A percentile compares a stretch with the other conserved stretches of the same genome.
phyloP scores from a whole-genome alignment of 1,284 basidiomycete genomes.

The Fomes fomentarius region DNA sequence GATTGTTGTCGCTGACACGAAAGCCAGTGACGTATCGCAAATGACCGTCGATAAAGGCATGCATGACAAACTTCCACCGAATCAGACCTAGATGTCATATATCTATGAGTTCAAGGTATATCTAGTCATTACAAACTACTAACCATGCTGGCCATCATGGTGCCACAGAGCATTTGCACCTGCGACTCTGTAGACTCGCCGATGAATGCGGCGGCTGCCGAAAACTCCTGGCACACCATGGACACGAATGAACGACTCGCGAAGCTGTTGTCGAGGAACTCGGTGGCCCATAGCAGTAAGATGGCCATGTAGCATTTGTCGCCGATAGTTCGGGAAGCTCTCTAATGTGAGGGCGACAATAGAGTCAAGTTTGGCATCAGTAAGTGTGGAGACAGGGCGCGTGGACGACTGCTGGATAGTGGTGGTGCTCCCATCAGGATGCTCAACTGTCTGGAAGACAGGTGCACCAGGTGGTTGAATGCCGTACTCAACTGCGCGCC shows the following conservation, averaged over 20 bases:
- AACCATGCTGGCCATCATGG: conserved; percentile 40
- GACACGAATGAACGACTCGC: conserved; percentile 20
- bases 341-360: conserved; percentile 19
- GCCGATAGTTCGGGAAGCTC: conserved; percentile 29
- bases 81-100: conserved; percentile 21
- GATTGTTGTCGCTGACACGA: conserved; percentile 26
- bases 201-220: conserved; percentile 21
- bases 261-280: conserved; percentile 12
- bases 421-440: neutral
- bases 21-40: conserved; percentile 36
- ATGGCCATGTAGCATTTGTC: conserved; percentile 28
- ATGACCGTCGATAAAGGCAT: conserved; percentile 42
- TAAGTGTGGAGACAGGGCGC: conserved; percentile 4
- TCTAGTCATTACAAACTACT: conserved; percentile 7
- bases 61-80: conserved; percentile 40
- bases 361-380: conserved; percentile 26
- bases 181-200: conserved; percentile 28
- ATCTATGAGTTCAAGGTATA: neutral
- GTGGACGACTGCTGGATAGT: neutral
- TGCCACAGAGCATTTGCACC: conserved; percentile 35
- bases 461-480: conserved; percentile 34
- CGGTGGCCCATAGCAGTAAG: conserved; percentile 16
- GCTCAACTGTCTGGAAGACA: conserved; percentile 19
- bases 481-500: conserved; percentile 34
- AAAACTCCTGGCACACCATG: conserved; percentile 23